A percentile compares a stretch with the other conserved stretches of the same genome.
Evolutionary conservation across 148 eudicot species (phyloP).

Genomic region (Cornus suecica): DNA sequence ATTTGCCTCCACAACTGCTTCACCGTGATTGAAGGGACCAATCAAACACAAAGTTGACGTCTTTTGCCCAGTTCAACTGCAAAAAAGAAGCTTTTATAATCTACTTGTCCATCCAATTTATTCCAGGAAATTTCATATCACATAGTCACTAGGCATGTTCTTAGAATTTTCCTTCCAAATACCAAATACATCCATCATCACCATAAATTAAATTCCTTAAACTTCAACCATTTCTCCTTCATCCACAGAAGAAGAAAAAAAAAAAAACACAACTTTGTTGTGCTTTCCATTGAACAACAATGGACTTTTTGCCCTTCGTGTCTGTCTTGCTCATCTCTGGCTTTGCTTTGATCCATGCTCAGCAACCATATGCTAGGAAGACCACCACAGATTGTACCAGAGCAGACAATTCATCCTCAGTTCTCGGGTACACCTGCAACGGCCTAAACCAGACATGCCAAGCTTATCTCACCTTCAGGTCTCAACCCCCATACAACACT

Average conservation of each 20-base stretch:
- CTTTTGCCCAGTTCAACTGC: no score
- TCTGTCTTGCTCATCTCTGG: constrained; percentile 13
- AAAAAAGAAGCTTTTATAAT: no score
- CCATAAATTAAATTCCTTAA: not conserved
- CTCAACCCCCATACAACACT: constrained; percentile 46
- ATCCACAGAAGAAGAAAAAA: no score
- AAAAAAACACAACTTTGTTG: no score
- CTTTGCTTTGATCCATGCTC: constrained; percentile 34
- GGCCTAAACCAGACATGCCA: constrained; percentile 56
- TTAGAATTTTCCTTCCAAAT: not conserved
- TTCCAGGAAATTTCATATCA: no score
- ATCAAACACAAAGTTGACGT: no score
- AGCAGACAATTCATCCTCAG: constrained; percentile 40
- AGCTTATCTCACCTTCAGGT: constrained; percentile 63
- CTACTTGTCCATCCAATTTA: no score
- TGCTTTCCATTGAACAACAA: not conserved
- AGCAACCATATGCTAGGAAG: constrained; percentile 57
- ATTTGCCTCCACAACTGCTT: no score
- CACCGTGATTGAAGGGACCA: no score
- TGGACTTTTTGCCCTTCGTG: not conserved
- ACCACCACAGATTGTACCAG: constrained; percentile 28
- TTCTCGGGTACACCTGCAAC: constrained; percentile 68
- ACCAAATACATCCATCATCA: not conserved
- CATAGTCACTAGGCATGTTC: no score
- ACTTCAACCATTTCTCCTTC: no score